These are phyloP conservation scores for Bromus sterilis DNA, from an alignment of 176 grass and related monocot species.

Conservation along the genomic window DNA sequence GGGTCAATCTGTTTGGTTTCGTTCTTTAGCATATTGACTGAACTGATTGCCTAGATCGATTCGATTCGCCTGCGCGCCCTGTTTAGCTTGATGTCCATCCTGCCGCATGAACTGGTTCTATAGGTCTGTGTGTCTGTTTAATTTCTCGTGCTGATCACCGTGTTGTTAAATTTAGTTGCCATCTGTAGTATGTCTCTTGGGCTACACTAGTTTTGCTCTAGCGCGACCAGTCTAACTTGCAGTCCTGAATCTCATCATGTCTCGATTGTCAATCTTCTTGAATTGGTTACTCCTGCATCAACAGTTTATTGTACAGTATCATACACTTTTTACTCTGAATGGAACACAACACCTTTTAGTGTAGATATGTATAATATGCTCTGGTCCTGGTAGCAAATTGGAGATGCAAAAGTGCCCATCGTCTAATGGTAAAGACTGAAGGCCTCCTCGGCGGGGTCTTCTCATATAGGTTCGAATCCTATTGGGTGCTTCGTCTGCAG, in stretches of 20 bases:
- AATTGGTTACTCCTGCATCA: neutral
- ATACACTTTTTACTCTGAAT: too few relatives aligned
- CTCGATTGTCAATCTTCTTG: neutral
- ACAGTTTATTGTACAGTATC: neutral
- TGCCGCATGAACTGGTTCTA: neutral
- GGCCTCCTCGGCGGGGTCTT: neutral
- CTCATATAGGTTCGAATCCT: constrained; percentile 56
- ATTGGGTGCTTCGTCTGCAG: constrained; percentile 38
- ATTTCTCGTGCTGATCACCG: neutral
- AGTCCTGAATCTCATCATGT: neutral
- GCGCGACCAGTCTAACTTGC: neutral
- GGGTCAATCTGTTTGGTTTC: neutral
- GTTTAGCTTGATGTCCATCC: neutral
- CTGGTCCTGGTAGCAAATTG: neutral
- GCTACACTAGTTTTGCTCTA: neutral
- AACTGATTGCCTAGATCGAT: neutral
- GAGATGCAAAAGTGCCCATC: constrained; percentile 31
- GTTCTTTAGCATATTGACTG: too few relatives aligned
- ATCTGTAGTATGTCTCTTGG: neutral
- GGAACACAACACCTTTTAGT: too few relatives aligned
- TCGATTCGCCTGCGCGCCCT: neutral
- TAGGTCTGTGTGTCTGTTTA: neutral
- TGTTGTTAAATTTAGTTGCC: neutral
- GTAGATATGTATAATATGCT: neutral
- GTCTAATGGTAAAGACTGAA: constrained; percentile 46